Conservation (phyloP, 208 protist genomes). For the Lotmaria passim region DNA sequence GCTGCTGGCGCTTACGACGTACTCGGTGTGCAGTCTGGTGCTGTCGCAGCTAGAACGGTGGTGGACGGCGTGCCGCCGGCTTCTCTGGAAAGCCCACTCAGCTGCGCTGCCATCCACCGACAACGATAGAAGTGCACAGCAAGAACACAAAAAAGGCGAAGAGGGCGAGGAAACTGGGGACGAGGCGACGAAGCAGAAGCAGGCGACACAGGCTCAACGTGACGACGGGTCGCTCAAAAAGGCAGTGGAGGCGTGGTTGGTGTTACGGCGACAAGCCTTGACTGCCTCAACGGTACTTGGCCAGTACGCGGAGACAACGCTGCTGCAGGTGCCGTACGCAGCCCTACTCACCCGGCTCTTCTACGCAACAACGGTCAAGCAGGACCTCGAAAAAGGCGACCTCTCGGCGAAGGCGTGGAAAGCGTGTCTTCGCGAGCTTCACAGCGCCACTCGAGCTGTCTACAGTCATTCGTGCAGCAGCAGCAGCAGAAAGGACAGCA, state of each 20-base stretch:
- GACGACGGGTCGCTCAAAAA: constrained; percentile 1
- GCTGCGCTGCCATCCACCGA: neutral
- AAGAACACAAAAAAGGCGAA: neutral
- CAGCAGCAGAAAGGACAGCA: constrained; percentile 9
- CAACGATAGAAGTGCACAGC: too few species aligned
- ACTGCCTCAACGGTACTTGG: constrained; percentile 10
- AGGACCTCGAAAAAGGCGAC: neutral
- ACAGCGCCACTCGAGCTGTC: constrained; percentile 5
- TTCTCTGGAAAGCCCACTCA: neutral
- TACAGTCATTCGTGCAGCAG: neutral
- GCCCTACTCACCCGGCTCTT: constrained; percentile 22
- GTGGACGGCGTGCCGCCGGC: constrained; percentile 19
- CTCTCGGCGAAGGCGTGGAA: constrained; percentile 18
- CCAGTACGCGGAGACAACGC: constrained; percentile 25
- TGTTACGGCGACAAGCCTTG: constrained; percentile 22
- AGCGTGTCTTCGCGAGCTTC: constrained; percentile 24
- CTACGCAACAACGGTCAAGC: neutral
- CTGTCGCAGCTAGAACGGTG: constrained; percentile 20
- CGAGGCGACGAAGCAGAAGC: neutral
- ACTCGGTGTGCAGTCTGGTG: constrained; percentile 6
- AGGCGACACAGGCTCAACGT: neutral
- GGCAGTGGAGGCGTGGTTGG: constrained; percentile 23
- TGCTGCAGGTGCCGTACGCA: constrained; percentile 25
- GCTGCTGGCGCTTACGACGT: constrained; percentile 19
- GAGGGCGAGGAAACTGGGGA: constrained; percentile 4